phyloP scores from a whole-genome alignment of 352 stramenopile species.

The Globisporangium mamillatum region DNA sequence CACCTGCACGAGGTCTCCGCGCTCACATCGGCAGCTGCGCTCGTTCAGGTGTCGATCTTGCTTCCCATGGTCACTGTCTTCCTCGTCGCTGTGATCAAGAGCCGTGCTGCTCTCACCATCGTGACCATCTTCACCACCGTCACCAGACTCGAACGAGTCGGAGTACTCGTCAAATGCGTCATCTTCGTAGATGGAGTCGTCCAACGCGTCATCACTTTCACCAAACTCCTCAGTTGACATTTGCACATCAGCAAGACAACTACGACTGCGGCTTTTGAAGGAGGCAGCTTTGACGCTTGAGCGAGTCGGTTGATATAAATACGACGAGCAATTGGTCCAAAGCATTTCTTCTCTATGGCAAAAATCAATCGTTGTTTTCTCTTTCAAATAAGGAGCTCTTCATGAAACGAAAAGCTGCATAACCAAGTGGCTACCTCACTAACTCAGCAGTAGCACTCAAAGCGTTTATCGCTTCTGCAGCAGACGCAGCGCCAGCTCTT shows the following conservation, averaged over 20 bases:
- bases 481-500: conserved; percentile 78
- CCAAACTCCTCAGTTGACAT: conserved; percentile 6
- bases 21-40: not conserved
- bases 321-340: not conserved
- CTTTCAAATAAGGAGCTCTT: not conserved
- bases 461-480: conserved; percentile 52
- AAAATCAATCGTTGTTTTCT: not conserved
- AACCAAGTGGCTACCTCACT: not conserved
- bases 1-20: conserved; percentile 38
- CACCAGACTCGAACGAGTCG: conserved; percentile 38
- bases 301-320: not conserved
- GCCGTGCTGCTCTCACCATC: conserved; percentile 8
- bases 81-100: not conserved
- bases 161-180: conserved; percentile 55
- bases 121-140: not conserved
- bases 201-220: conserved; percentile 1
- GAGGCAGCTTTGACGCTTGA: not conserved
- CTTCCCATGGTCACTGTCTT: not conserved
- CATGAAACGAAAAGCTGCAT: not conserved
- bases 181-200: conserved; percentile 27
- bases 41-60: not conserved
- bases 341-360: conserved; percentile 2
- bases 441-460: not conserved
- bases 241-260: not conserved
- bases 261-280: not conserved